phyloP scores from a whole-genome alignment of 2,329 filamentous ascomycete genomes.

The Claviceps purpurea region DNA sequence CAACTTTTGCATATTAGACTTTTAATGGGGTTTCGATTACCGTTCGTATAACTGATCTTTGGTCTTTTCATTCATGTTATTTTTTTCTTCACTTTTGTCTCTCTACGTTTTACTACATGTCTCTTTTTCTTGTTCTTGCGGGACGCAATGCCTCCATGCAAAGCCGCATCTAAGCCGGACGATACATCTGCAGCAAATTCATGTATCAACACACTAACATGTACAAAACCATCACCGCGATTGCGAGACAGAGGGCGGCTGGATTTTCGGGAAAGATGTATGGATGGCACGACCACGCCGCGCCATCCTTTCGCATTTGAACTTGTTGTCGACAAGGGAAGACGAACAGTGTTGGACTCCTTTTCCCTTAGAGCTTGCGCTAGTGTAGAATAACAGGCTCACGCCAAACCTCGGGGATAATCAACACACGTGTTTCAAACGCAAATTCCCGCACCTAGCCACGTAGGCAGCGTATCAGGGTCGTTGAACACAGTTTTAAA shows the following conservation, averaged over 20 bases:
- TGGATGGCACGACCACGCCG: slow-evolving; percentile 17
- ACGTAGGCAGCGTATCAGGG: no score
- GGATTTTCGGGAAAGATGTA: slow-evolving; percentile 16
- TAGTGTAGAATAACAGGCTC: slow-evolving; percentile 6
- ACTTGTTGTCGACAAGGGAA: slow-evolving; percentile 2
- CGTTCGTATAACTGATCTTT: not conserved
- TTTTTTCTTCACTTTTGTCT: slow-evolving; percentile 4
- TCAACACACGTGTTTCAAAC: not conserved
- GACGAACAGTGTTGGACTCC: not conserved
- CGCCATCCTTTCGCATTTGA: no score
- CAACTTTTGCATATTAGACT: not conserved
- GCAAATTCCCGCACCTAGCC: no score
- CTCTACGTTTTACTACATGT: slow-evolving; percentile 5
- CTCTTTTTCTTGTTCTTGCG: not conserved
- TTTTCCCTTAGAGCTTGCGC: not conserved
- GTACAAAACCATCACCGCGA: slow-evolving; percentile 11
- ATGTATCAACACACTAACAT: slow-evolving; percentile 7
- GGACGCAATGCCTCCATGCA: not conserved
- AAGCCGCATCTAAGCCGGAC: not conserved
- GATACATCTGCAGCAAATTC: not conserved
- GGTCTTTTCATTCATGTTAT: slow-evolving; percentile 5
- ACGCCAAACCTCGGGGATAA: slow-evolving; percentile 1
- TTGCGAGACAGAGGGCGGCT: slow-evolving; percentile 12
- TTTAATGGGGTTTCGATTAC: not conserved
- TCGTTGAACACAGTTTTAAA: no score